A percentile compares a stretch with the other conserved stretches of the same genome.
phyloP scores from a whole-genome alignment of 2,329 filamentous ascomycete genomes.

The Emergomyces orientalis region DNA sequence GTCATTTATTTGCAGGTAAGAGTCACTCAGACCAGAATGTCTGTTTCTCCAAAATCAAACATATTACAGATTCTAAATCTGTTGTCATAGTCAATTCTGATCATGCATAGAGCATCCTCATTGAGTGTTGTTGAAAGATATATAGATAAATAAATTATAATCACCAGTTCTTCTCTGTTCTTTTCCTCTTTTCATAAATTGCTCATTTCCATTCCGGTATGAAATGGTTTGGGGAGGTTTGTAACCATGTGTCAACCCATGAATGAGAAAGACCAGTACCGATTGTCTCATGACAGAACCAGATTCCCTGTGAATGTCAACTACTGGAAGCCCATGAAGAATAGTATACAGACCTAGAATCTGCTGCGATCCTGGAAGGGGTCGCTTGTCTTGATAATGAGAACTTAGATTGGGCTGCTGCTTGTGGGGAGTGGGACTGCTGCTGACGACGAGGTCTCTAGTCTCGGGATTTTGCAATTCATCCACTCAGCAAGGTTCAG shows the following conservation, averaged over 20 bases:
- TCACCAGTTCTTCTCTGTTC: neutral
- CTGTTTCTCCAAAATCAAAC: neutral
- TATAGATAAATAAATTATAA: conserved; percentile 1
- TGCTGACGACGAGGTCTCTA: neutral
- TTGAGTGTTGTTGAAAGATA: neutral
- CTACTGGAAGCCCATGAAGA: neutral
- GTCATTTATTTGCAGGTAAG: neutral
- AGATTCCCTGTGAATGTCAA: conserved; percentile 3
- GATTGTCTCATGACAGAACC: neutral
- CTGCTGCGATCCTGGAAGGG: neutral
- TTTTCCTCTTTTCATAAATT: conserved; percentile 1
- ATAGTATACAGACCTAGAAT: neutral
- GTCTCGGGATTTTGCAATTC: neutral
- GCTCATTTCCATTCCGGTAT: conserved; percentile 1
- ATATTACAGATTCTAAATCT: conserved; percentile 2
- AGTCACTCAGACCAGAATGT: neutral
- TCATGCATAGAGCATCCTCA: neutral
- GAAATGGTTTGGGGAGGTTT: neutral
- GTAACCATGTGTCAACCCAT: neutral
- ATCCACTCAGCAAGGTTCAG: neutral
- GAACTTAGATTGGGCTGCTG: neutral
- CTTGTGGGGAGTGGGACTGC: neutral
- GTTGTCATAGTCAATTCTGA: neutral
- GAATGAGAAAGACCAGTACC: neutral
- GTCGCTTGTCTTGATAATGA: neutral